phyloP scores from a whole-genome alignment of 176 grass and related monocot species.

The Oropetium thomaeum region DNA sequence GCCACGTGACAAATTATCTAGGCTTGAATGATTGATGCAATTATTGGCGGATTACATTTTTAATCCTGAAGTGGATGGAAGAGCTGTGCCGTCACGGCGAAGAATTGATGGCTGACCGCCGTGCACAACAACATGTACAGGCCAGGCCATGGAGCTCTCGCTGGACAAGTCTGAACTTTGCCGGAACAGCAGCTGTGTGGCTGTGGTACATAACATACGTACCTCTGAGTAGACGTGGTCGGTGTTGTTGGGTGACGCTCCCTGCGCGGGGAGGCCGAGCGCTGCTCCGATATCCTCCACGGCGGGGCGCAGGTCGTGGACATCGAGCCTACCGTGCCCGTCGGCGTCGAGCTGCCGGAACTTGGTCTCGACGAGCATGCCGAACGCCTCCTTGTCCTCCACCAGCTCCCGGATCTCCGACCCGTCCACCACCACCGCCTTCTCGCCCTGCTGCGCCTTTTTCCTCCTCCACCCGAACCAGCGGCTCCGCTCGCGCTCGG shows the following conservation, averaged over 20 bases:
- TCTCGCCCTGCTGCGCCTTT: constrained; percentile 16
- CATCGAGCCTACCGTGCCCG: constrained; percentile 53
- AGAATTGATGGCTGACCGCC: not conserved
- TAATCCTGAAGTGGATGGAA: not conserved
- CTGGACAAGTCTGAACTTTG: too few species aligned
- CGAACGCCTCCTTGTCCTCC: constrained; percentile 77
- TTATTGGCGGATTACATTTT: not conserved
- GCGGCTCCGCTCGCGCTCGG: constrained; percentile 30
- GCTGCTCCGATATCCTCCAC: constrained; percentile 66
- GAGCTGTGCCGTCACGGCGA: not conserved
- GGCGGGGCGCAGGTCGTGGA: constrained; percentile 64
- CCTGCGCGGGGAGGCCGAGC: constrained; percentile 57
- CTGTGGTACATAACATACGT: not conserved
- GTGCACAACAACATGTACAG: too few species aligned
- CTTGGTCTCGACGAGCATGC: constrained; percentile 61
- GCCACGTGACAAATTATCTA: not conserved
- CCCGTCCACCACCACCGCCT: constrained; percentile 69
- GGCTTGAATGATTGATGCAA: not conserved
- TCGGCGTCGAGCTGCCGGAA: constrained; percentile 65
- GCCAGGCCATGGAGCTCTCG: too few species aligned
- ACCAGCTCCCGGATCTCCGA: constrained; percentile 73
- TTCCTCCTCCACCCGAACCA: constrained; percentile 56
- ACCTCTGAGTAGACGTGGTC: constrained; percentile 87
- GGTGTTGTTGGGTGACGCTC: constrained; percentile 39
- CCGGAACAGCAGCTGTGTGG: not conserved